phyloP scores from a whole-genome alignment of 1,284 basidiomycete genomes.

The Fomitiporia mediterranea region DNA sequence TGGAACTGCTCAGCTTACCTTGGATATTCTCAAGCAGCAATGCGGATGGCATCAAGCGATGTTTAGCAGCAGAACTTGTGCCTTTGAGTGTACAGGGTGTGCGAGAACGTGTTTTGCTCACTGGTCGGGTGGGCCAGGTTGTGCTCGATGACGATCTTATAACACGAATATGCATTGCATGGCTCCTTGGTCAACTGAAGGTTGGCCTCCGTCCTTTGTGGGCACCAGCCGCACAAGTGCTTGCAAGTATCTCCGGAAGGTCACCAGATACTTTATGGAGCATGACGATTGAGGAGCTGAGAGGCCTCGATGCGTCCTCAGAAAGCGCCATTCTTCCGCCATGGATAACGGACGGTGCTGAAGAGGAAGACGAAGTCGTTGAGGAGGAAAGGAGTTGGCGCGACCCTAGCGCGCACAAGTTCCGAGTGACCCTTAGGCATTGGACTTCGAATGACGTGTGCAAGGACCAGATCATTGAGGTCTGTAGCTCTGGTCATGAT shows the following conservation, averaged over 20 bases:
- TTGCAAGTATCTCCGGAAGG: slow-evolving; percentile 54
- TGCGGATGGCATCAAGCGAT: slow-evolving; percentile 56
- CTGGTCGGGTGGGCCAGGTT: slow-evolving; percentile 54
- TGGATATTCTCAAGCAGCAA: slow-evolving; percentile 23
- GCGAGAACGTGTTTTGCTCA: slow-evolving; percentile 75
- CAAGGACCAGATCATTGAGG: slow-evolving; percentile 32
- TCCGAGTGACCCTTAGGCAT: slow-evolving; percentile 40
- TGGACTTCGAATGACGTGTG: slow-evolving; percentile 37
- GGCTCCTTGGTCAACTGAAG: slow-evolving; percentile 84
- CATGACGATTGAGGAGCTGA: slow-evolving; percentile 61
- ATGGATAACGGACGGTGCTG: slow-evolving; percentile 26
- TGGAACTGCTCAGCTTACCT: slow-evolving; percentile 44
- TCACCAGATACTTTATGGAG: slow-evolving; percentile 73
- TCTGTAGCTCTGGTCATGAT: slow-evolving; percentile 30
- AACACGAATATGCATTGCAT: slow-evolving; percentile 52
- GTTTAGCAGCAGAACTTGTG: slow-evolving; percentile 70
- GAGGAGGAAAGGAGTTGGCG: slow-evolving; percentile 72
- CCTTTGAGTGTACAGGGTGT: slow-evolving; percentile 73
- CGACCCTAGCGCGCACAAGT: slow-evolving; percentile 64
- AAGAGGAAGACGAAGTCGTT: slow-evolving; percentile 39
- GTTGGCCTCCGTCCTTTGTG: slow-evolving; percentile 88
- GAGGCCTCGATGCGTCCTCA: slow-evolving; percentile 25
- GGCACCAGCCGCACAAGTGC: slow-evolving; percentile 70
- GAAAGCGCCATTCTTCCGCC: slow-evolving; percentile 22
- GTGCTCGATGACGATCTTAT: slow-evolving; percentile 50